Conservation (phyloP, 352 stramenopile genomes). For the Phytopythium boreale region DNA sequence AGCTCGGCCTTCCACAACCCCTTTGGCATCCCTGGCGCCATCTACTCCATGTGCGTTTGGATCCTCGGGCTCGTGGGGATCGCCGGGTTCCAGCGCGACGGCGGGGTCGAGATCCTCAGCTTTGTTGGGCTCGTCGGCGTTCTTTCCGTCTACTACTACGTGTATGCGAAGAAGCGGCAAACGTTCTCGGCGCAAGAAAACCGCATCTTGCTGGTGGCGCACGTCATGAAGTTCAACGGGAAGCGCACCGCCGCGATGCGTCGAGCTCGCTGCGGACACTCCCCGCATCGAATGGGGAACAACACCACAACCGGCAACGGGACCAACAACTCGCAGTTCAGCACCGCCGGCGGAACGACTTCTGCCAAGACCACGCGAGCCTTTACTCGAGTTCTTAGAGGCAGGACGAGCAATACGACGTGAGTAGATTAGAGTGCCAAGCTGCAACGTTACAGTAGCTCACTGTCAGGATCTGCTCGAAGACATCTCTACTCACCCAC, state of each 20-base stretch:
- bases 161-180: constrained; percentile 14
- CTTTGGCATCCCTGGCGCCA: constrained; percentile 14
- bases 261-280: not conserved
- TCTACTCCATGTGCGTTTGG: constrained; percentile 17
- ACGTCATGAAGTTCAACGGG: constrained; percentile 13
- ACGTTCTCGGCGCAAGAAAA: constrained; percentile 19
- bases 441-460: not conserved
- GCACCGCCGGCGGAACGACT: not conserved
- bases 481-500: not conserved
- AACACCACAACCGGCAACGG: not conserved
- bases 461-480: not conserved
- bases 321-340: not conserved
- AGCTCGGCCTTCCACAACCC: constrained; percentile 17
- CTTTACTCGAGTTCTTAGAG: not conserved
- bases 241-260: constrained; percentile 3
- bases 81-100: constrained; percentile 12
- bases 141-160: constrained; percentile 16
- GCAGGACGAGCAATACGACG: not conserved
- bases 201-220: constrained; percentile 11
- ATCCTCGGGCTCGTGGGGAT: constrained; percentile 8
- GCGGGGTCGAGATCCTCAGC: constrained; percentile 5
- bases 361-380: not conserved
- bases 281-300: not conserved
- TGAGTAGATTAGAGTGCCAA: not conserved
- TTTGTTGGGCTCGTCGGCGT: constrained; percentile 8